Evolutionary conservation across 2,329 filamentous ascomycete species (phyloP).

Genomic region (Diaporthe citrichinensis): DNA sequence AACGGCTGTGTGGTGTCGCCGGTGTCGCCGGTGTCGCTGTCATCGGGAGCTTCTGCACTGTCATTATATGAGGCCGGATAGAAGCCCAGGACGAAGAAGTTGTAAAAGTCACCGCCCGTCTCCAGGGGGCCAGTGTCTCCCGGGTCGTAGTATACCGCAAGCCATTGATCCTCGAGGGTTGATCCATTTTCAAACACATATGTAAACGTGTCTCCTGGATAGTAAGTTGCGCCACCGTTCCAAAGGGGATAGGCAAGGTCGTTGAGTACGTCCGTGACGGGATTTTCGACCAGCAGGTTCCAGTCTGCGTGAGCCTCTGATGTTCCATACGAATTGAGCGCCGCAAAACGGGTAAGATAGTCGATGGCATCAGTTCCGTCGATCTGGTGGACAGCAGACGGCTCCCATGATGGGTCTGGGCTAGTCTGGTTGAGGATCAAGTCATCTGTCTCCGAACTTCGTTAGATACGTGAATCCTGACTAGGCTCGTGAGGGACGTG

Average conservation of each 20-base stretch:
- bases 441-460: not conserved
- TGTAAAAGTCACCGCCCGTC: slow-evolving; percentile 59
- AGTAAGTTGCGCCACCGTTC: slow-evolving; percentile 44
- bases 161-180: slow-evolving; percentile 35
- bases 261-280: slow-evolving; percentile 43
- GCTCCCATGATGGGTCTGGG: not conserved
- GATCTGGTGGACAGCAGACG: slow-evolving; percentile 49
- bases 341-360: slow-evolving; percentile 51
- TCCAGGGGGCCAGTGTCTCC: slow-evolving; percentile 49
- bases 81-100: slow-evolving; percentile 56
- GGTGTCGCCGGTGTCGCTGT: slow-evolving; percentile 39
- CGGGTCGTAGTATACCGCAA: slow-evolving; percentile 40
- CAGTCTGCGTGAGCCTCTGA: slow-evolving; percentile 58
- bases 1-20: slow-evolving; percentile 38
- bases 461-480: too few relatives aligned
- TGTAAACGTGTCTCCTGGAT: slow-evolving; percentile 50
- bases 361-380: slow-evolving; percentile 48
- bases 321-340: slow-evolving; percentile 51
- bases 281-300: slow-evolving; percentile 53
- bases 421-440: slow-evolving; percentile 34
- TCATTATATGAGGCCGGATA: slow-evolving; percentile 41
- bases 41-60: not conserved
- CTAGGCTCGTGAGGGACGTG: not conserved
- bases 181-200: slow-evolving; percentile 49
- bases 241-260: not conserved